phyloP scores from a whole-genome alignment of 495 filamentous ascomycete species.

The Trypethelium eluteriae region DNA sequence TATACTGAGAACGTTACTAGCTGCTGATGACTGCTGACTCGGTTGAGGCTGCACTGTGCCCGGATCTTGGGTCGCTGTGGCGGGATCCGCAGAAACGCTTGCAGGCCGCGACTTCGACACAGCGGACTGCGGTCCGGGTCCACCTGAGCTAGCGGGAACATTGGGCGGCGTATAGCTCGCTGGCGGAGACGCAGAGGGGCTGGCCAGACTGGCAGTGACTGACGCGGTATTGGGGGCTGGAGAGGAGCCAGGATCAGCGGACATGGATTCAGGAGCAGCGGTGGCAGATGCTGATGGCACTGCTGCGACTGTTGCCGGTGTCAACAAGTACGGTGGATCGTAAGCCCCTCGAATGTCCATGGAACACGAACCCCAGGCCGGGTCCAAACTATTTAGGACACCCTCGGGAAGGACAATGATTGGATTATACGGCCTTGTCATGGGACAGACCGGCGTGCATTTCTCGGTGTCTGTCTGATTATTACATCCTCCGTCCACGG shows the following conservation, averaged over 20 bases:
- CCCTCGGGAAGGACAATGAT: conserved; percentile 3
- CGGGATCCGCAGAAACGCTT: not conserved
- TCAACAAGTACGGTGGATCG: not conserved
- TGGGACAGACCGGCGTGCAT: conserved; percentile 1
- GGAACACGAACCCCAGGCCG: not conserved
- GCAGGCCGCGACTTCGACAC: not conserved
- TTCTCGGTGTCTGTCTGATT: not conserved
- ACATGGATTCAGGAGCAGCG: not conserved
- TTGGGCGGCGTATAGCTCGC: not conserved
- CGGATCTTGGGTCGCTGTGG: not conserved
- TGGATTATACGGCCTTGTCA: not conserved
- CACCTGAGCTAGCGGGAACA: not conserved
- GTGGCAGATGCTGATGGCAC: conserved; percentile 15
- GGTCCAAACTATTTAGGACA: conserved; percentile 2
- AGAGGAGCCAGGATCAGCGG: not conserved
- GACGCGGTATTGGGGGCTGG: not conserved
- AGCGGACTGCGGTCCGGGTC: not conserved
- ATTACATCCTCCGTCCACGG: not conserved
- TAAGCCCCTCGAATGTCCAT: not conserved
- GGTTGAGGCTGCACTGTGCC: not conserved
- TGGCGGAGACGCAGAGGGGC: not conserved
- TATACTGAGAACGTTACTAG: not conserved
- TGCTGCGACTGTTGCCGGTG: conserved; percentile 22
- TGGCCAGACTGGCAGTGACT: not conserved
- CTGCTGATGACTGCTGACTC: not conserved